Evolutionary conservation across 2,329 filamentous ascomycete genomes (phyloP).

Genomic region (Fusarium keratoplasticum): DNA sequence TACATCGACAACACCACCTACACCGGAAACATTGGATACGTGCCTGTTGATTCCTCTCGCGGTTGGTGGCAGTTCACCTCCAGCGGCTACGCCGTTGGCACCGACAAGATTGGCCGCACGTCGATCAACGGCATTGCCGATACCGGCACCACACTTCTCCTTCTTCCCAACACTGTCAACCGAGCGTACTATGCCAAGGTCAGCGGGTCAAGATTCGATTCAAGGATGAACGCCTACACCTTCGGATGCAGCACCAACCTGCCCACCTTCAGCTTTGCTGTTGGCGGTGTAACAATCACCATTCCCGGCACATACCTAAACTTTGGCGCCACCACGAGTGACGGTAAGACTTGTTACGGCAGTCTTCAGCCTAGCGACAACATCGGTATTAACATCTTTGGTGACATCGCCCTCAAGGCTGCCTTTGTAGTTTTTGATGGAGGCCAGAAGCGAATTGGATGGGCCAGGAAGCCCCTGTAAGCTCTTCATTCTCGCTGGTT

Average conservation of each 20-base stretch:
- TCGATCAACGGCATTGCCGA: constrained; percentile 61
- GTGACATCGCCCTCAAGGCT: constrained; percentile 71
- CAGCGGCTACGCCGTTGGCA: constrained; percentile 35
- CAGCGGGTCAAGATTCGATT: constrained; percentile 54
- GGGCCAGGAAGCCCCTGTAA: constrained; percentile 29
- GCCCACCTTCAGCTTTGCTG: constrained; percentile 65
- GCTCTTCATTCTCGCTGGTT: neutral
- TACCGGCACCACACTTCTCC: constrained; percentile 73
- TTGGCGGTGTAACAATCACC: constrained; percentile 68
- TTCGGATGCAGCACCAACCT: constrained; percentile 60
- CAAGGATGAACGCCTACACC: constrained; percentile 56
- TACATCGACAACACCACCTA: constrained; percentile 74
- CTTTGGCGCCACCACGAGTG: constrained; percentile 57
- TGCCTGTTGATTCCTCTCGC: constrained; percentile 67
- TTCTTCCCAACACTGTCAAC: constrained; percentile 66
- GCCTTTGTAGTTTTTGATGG: constrained; percentile 69
- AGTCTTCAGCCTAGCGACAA: constrained; percentile 70
- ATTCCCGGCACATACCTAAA: constrained; percentile 67
- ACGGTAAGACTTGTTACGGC: constrained; percentile 70
- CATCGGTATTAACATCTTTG: constrained; percentile 67
- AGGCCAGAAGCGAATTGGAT: constrained; percentile 40
- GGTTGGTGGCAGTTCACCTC: constrained; percentile 73
- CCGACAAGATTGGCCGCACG: constrained; percentile 45
- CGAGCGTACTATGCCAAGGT: constrained; percentile 62
- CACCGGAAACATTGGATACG: constrained; percentile 70